Base-by-base conservation (phyloP, 306 rosid genomes). In the Boehmeria nivea region DNA sequence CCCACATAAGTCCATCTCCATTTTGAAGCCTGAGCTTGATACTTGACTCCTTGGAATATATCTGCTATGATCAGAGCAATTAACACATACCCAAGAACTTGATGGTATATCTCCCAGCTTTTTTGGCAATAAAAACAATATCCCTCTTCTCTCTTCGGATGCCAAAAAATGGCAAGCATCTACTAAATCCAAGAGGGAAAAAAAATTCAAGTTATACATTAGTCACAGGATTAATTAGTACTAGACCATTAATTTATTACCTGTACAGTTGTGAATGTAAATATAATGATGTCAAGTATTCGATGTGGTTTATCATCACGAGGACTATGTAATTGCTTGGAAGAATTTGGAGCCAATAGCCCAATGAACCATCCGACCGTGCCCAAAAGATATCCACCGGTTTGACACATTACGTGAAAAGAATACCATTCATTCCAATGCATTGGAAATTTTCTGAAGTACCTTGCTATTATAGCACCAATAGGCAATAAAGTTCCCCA, bases 401-500 rank as follows among this genome's bases (percentile, higher is more conserved):
- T 67, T 50, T 83, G 84, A 68, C 77, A 75, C 22, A 8, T 38
- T 34, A 61, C 27, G 66, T 83, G 87, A 25, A 24, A 60, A 1
- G 59, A 34, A 67, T 58, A 72, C 87, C 84, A 80, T 54, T 52
- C 59, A 7, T 61, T 59, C 63, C 63, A 72, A 6, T 14, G 36
- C 19, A 72, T 16, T 13, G 88, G 80, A 40, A 63, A 50, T 31
- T 63, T 61, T 45, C 65, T 75, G 14, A 55, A 70, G 71, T 75
- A 69, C 45, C 85, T 78, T 61, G 78, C 88, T 25, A 76, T 34
- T 4, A 82, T 70, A 25, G 61, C 81, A 54, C 88, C 88, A 20
- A 56, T 36, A 22, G 88, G 88, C 26, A 82, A 54, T 39, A 82
- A 36, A 43, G 60, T 76, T 52, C 88, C 88, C 88, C 84, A 82